These are phyloP conservation scores for Monosporascus sp. DNA, from an alignment of 2,329 filamentous ascomycete genomes.

Conservation along the genomic window DNA sequence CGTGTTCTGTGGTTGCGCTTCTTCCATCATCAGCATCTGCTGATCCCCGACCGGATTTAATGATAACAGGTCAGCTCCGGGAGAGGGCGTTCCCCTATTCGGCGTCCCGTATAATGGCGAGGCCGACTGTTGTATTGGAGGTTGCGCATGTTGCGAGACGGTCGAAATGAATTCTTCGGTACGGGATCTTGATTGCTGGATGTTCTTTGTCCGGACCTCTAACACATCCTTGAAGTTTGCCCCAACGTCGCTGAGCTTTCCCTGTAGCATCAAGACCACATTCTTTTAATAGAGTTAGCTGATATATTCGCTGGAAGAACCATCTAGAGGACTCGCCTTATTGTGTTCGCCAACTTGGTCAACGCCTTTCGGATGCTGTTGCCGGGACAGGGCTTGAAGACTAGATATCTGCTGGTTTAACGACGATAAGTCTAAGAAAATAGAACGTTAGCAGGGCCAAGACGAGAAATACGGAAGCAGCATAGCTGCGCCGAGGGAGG, in stretches of 20 bases:
- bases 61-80: constrained; percentile 70
- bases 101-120: constrained; percentile 84
- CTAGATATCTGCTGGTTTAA: constrained; percentile 80
- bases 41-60: constrained; percentile 83
- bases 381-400: constrained; percentile 71
- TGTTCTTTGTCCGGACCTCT: constrained; percentile 94
- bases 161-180: constrained; percentile 96
- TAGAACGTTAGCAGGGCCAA: neutral
- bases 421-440: constrained; percentile 63
- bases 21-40: constrained; percentile 88
- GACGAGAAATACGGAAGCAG: neutral
- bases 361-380: constrained; percentile 62
- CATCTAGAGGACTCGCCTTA: constrained; percentile 30
- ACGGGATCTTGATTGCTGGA: constrained; percentile 83
- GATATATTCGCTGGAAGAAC: neutral
- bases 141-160: constrained; percentile 71
- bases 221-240: constrained; percentile 97
- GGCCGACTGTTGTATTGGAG: constrained; percentile 65
- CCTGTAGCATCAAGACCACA: constrained; percentile 85
- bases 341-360: constrained; percentile 93
- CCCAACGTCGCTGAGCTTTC: constrained; percentile 85
- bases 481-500: neutral
- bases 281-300: constrained; percentile 47
- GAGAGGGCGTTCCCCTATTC: constrained; percentile 58
- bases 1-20: constrained; percentile 75